phyloP scores from a whole-genome alignment of 768 basidiomycete genomes.

The Lactifluus volemus region DNA sequence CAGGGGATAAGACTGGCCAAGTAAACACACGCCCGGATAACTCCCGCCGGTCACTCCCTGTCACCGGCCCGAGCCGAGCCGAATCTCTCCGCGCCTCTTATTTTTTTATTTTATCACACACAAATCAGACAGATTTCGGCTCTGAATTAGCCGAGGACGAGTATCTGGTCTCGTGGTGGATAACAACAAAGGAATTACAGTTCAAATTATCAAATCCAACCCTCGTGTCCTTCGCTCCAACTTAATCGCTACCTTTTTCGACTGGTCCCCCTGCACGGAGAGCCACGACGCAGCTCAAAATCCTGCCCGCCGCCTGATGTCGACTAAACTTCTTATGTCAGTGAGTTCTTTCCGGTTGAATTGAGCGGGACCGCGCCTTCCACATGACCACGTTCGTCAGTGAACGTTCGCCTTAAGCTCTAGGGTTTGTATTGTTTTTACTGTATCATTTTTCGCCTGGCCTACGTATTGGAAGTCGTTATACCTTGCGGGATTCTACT shows the following conservation, averaged over 20 bases:
- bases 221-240: not conserved
- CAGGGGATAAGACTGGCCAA: not conserved
- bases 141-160: too few relatives aligned
- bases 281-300: conserved; percentile 41
- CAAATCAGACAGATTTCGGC: too few relatives aligned
- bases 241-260: conserved; percentile 3
- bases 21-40: not conserved
- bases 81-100: not conserved
- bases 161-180: too few relatives aligned
- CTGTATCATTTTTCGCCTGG: not conserved
- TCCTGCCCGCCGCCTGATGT: conserved; percentile 51
- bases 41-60: not conserved
- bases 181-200: too few relatives aligned
- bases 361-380: not conserved
- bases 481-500: not conserved
- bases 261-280: conserved; percentile 27
- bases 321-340: conserved; percentile 50
- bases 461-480: not conserved
- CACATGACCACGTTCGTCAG: too few relatives aligned
- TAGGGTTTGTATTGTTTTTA: too few relatives aligned
- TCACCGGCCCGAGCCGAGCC: not conserved
- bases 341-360: conserved; percentile 22
- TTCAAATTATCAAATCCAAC: too few relatives aligned
- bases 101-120: too few relatives aligned
- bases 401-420: too few relatives aligned